phyloP scores from a whole-genome alignment of 768 basidiomycete genomes.

The Rhodosporidiobolus sp. region DNA sequence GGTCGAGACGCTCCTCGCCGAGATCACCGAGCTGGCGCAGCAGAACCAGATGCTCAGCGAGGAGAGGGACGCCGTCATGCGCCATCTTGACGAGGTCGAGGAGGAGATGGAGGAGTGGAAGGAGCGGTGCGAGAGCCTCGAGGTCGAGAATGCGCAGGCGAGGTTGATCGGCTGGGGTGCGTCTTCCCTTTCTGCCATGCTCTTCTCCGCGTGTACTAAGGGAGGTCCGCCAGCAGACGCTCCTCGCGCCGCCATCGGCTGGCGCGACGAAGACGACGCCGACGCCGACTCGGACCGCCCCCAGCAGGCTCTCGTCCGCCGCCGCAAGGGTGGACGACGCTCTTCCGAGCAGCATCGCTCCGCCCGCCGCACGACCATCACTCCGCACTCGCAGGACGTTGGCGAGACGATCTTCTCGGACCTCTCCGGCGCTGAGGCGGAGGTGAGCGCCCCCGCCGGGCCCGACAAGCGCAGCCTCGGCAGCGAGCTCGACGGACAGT shows the following conservation, averaged over 20 bases:
- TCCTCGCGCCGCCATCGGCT: slow-evolving; percentile 7
- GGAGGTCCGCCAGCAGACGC: background rate
- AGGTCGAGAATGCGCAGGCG: background rate
- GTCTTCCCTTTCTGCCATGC: background rate
- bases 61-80: slow-evolving; percentile 30
- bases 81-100: slow-evolving; percentile 23
- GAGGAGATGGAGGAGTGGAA: slow-evolving; percentile 26
- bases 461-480: slow-evolving; percentile 8
- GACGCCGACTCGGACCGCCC: slow-evolving; percentile 2
- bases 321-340: slow-evolving; percentile 2
- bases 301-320: background rate
- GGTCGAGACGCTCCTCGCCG: slow-evolving; percentile 37
- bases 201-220: background rate
- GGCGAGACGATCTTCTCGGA: background rate
- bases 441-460: background rate
- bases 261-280: slow-evolving; percentile 12
- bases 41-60: slow-evolving; percentile 33
- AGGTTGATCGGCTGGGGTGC: slow-evolving; percentile 23
- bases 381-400: background rate
- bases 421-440: background rate
- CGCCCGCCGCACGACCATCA: background rate
- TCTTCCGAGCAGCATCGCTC: background rate
- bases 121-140: slow-evolving; percentile 34
- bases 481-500: slow-evolving; percentile 13
- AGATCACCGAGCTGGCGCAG: slow-evolving; percentile 41